Conservation (phyloP, 306 rosid species). For the Gynostemma pentaphyllum region DNA sequence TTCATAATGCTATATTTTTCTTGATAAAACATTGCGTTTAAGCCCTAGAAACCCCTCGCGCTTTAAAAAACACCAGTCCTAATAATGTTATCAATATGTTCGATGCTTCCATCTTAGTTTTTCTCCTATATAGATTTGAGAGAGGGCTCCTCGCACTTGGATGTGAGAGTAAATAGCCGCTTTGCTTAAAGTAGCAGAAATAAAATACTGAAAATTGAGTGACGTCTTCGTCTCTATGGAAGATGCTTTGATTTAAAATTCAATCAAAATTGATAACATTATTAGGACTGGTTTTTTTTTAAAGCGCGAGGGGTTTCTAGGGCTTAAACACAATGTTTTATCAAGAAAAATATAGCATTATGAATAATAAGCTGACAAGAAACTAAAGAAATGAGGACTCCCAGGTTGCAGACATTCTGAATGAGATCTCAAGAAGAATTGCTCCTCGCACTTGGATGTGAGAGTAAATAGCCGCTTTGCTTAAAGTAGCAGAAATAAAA, state of each 20-base stretch:
- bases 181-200: neutral
- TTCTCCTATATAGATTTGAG: neutral
- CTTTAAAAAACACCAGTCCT: too few relatives aligned
- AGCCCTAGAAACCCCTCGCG: too few relatives aligned
- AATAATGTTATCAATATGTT: neutral
- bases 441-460: too few relatives aligned
- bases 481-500: neutral
- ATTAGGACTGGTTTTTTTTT: too few relatives aligned
- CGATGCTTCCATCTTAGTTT: neutral
- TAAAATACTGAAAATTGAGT: neutral
- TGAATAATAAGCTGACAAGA: too few relatives aligned
- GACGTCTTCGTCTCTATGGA: neutral
- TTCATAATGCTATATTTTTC: too few relatives aligned
- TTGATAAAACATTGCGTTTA: too few relatives aligned
- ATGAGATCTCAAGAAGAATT: slow-evolving; percentile 80
- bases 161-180: neutral
- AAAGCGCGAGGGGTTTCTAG: too few relatives aligned
- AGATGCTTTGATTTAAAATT: neutral
- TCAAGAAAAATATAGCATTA: too few relatives aligned
- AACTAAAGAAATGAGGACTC: too few relatives aligned
- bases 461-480: neutral
- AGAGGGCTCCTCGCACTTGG: neutral
- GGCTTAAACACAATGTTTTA: too few relatives aligned
- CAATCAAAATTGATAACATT: neutral
- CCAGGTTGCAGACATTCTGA: slow-evolving; percentile 55